Conservation (phyloP, 2,329 filamentous ascomycete species). For the Colletotrichum plurivorum region DNA sequence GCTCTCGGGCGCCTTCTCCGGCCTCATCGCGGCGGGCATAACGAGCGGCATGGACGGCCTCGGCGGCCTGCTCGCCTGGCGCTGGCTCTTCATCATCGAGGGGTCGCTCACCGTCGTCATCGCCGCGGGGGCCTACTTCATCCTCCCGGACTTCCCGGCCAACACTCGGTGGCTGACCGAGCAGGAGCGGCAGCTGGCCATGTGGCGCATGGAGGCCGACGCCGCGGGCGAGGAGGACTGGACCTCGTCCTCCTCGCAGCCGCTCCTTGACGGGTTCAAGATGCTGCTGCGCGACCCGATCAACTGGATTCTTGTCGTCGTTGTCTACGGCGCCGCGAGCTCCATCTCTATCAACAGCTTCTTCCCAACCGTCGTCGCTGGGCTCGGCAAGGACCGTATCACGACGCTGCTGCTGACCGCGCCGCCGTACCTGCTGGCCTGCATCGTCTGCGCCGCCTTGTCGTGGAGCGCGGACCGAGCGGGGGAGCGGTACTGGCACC, state of each 20-base stretch:
- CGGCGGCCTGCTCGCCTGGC: constrained; percentile 55
- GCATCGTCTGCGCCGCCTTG: constrained; percentile 45
- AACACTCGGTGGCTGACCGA: constrained; percentile 53
- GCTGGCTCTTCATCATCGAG: constrained; percentile 65
- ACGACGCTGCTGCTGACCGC: constrained; percentile 60
- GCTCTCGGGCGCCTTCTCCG: constrained; percentile 44
- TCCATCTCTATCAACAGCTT: constrained; percentile 43
- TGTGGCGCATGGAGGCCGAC: constrained; percentile 42
- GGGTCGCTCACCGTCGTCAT: constrained; percentile 53
- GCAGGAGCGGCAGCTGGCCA: constrained; percentile 42
- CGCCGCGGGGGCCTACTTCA: constrained; percentile 54
- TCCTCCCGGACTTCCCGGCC: constrained; percentile 49
- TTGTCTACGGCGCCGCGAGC: constrained; percentile 42
- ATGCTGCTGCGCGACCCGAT: constrained; percentile 42
- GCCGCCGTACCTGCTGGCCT: constrained; percentile 59
- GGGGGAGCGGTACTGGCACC: constrained; percentile 39
- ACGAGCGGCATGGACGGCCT: constrained; percentile 37
- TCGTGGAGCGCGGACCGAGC: constrained; percentile 38
- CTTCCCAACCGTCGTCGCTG: constrained; percentile 43
- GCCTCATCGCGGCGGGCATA: constrained; percentile 42
- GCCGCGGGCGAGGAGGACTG: constrained; percentile 44
- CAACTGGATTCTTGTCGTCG: constrained; percentile 42
- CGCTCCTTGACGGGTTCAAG: constrained; percentile 42
- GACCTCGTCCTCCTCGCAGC: constrained; percentile 38
- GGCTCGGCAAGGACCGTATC: constrained; percentile 43